Percentiles rank a stretch among this genome's conserved stretches.
These are phyloP conservation scores for Chytridiales sp. DNA, from an alignment of 371 early-diverging fungal species.

Conservation along the genomic window DNA sequence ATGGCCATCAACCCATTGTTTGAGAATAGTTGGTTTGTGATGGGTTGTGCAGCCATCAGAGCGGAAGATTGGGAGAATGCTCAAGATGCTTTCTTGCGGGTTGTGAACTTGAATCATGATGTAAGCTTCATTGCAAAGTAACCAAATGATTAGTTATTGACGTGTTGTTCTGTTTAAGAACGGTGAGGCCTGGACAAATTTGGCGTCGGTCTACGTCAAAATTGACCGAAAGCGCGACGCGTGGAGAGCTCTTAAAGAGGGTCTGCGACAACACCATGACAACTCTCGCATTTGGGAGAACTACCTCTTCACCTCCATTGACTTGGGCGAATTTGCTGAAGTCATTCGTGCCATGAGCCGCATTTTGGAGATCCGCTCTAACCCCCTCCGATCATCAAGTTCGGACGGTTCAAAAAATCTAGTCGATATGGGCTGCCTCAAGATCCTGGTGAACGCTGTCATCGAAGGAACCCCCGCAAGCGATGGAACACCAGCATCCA, in stretches of 20 bases:
- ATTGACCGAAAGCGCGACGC: constrained; percentile 69
- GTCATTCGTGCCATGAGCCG: constrained; percentile 84
- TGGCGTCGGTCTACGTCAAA: constrained; percentile 79
- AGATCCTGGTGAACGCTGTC: constrained; percentile 69
- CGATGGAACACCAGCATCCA: constrained; percentile 38
- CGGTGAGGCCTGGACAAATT: constrained; percentile 95
- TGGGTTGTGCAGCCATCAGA: constrained; percentile 92
- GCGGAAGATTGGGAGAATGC: constrained; percentile 76
- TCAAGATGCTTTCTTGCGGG: constrained; percentile 72
- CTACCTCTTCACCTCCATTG: constrained; percentile 72
- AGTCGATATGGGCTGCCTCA: constrained; percentile 71
- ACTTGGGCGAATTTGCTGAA: constrained; percentile 77
- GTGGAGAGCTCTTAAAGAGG: constrained; percentile 79
- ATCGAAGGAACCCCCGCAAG: constrained; percentile 64
- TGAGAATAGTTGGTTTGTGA: constrained; percentile 92
- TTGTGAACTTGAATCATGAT: constrained; percentile 70
- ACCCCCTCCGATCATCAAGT: not conserved
- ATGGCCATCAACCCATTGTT: constrained; percentile 91
- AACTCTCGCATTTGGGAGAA: constrained; percentile 93
- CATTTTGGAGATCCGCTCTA: constrained; percentile 65
- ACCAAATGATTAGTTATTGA: too few species aligned
- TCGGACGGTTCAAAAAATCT: constrained; percentile 24
- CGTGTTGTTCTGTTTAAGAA: too few species aligned
- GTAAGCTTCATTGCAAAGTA: constrained; percentile 20
- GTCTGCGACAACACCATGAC: constrained; percentile 74